Evolutionary conservation across 2,329 filamentous ascomycete genomes (phyloP).

Genomic region (Alternaria viburni): DNA sequence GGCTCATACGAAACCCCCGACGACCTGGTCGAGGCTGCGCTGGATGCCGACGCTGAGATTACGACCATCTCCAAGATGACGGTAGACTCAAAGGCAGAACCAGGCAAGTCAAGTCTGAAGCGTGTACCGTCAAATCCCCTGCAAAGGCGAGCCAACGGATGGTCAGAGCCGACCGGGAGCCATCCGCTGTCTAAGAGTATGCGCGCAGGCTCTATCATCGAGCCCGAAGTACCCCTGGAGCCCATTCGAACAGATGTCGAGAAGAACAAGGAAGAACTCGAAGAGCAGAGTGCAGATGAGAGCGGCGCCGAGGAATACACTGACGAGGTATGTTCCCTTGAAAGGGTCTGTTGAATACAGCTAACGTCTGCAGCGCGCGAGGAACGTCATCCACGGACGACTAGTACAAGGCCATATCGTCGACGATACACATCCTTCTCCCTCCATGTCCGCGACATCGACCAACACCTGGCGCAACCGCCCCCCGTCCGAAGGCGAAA

Average conservation of each 20-base stretch:
- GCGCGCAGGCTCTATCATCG: conserved; percentile 43
- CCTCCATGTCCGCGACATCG: conserved; percentile 68
- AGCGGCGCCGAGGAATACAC: conserved; percentile 61
- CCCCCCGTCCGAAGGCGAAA: conserved; percentile 56
- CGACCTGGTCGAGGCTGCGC: conserved; percentile 33
- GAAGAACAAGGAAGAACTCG: conserved; percentile 23
- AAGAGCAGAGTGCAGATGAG: conserved; percentile 29
- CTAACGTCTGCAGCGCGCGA: conserved; percentile 62
- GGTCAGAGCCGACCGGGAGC: conserved; percentile 32
- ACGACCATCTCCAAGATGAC: conserved; percentile 34
- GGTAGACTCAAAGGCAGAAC: conserved; percentile 33
- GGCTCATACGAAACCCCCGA: conserved; percentile 49
- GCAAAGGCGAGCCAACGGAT: conserved; percentile 38
- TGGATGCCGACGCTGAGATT: conserved; percentile 46
- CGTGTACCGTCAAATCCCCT: conserved; percentile 37
- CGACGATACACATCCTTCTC: conserved; percentile 88
- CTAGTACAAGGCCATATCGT: conserved; percentile 95
- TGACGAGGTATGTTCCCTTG: conserved; percentile 61
- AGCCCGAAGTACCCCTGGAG: conserved; percentile 38
- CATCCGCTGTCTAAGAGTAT: conserved; percentile 44
- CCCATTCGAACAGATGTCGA: conserved; percentile 28
- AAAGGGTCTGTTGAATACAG: neutral
- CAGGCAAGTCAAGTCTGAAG: conserved; percentile 35
- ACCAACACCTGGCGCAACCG: conserved; percentile 59
- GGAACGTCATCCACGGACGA: conserved; percentile 89